Evolutionary conservation across 148 eudicot species (phyloP).

Genomic region (Rhododendron williamsianum): DNA sequence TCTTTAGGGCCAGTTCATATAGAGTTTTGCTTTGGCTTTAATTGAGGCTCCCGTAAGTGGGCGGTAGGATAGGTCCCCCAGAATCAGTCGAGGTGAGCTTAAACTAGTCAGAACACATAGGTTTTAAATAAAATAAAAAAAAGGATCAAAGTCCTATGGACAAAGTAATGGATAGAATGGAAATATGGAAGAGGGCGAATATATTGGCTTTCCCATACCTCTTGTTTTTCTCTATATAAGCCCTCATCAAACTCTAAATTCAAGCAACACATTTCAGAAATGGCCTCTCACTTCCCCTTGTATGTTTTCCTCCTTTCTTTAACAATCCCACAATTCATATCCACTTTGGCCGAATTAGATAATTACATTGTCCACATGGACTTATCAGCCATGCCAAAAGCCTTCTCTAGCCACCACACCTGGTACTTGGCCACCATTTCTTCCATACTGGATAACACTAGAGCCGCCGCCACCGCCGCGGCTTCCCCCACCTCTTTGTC

Average conservation of each 20-base stretch:
- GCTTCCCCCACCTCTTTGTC: neutral
- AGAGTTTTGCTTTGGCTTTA: too few relatives aligned
- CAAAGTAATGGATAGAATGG: neutral
- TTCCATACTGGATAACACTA: slow-evolving; percentile 10
- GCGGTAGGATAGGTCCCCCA: neutral
- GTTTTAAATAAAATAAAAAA: too few relatives aligned
- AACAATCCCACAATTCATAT: neutral
- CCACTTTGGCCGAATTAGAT: neutral
- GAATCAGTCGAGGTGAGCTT: too few relatives aligned
- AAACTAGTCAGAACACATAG: too few relatives aligned
- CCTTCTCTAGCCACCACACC: slow-evolving; percentile 39
- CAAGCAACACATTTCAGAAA: neutral
- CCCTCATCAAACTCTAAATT: neutral
- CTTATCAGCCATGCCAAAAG: slow-evolving; percentile 45
- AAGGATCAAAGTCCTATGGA: too few relatives aligned
- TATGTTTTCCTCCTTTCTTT: neutral
- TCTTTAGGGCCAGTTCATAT: neutral
- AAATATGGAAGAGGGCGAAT: neutral
- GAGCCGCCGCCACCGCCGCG: neutral
- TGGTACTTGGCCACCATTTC: slow-evolving; percentile 46
- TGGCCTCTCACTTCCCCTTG: neutral
- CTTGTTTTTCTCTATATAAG: neutral
- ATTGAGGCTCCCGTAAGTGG: neutral
- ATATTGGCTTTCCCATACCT: slow-evolving; percentile 6
- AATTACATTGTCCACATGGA: slow-evolving; percentile 60